phyloP scores from a whole-genome alignment of 2,329 filamentous ascomycete genomes.

The Bipolaris victoriae region DNA sequence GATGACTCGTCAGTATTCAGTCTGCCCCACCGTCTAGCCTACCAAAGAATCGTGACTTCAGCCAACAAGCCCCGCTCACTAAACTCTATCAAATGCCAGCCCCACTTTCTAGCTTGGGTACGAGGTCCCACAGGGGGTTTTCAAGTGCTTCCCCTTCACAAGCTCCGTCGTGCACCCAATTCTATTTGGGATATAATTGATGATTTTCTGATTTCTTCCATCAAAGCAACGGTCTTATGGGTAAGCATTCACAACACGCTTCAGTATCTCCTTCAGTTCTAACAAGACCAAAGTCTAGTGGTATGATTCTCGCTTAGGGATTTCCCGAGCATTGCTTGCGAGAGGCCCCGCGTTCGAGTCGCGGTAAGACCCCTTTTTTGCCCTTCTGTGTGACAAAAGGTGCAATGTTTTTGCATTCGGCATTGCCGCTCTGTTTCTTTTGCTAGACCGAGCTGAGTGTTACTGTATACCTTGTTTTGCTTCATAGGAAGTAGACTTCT shows the following conservation, averaged over 20 bases:
- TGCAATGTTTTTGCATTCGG: background rate
- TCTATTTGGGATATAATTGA: background rate
- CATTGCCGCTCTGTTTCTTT: too few relatives aligned
- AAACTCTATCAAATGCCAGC: background rate
- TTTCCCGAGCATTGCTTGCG: conserved; percentile 29
- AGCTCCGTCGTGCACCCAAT: background rate
- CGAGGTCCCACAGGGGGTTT: background rate
- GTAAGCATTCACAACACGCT: background rate
- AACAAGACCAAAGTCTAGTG: conserved; percentile 54
- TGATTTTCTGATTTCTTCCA: too few relatives aligned
- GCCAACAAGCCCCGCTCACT: background rate
- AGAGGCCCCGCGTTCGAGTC: conserved; percentile 40
- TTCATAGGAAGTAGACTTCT: too few relatives aligned
- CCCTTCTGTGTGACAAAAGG: background rate
- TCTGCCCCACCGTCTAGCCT: background rate
- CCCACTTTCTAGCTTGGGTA: background rate
- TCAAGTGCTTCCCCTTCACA: too few relatives aligned
- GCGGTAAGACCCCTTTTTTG: conserved; percentile 32
- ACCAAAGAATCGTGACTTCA: background rate
- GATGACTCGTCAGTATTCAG: background rate
- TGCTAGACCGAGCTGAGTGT: too few relatives aligned
- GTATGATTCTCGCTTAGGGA: conserved; percentile 74
- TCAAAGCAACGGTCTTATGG: conserved; percentile 42
- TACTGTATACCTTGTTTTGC: too few relatives aligned
- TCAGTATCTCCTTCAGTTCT: too few relatives aligned